A percentile compares a stretch with the other conserved stretches of the same genome.
These are phyloP conservation scores for Paecilomyces formosus DNA, from an alignment of 2,329 filamentous ascomycete species.

Conservation along the genomic window DNA sequence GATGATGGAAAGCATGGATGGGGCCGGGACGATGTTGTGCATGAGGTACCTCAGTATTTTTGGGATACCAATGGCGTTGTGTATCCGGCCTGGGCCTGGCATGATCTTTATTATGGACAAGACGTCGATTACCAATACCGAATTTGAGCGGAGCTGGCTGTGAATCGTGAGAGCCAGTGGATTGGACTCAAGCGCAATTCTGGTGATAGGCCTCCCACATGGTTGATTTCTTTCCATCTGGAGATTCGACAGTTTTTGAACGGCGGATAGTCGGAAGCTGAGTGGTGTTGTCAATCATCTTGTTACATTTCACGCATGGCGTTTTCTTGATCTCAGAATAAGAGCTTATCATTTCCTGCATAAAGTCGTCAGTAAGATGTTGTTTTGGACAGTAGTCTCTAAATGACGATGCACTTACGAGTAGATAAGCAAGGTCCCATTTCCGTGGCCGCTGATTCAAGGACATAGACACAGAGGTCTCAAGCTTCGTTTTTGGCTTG, in stretches of 20 bases:
- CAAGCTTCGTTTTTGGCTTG: constrained; percentile 23
- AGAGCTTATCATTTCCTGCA: constrained; percentile 35
- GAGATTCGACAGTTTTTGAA: constrained; percentile 10
- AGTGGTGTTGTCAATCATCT: constrained; percentile 28
- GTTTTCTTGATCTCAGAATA: constrained; percentile 34
- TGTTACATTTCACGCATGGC: constrained; percentile 30
- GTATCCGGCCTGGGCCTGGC: constrained; percentile 1
- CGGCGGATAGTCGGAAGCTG: constrained; percentile 33
- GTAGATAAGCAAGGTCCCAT: constrained; percentile 32
- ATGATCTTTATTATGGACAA: constrained; percentile 8
- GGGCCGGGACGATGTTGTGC: constrained; percentile 4
- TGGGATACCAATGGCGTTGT: constrained; percentile 5
- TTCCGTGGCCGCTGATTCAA: constrained; percentile 27
- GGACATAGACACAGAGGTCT: constrained; percentile 25
- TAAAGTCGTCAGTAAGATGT: background rate
- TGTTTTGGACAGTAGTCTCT: background rate
- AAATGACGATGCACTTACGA: constrained; percentile 19
- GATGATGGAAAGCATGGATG: constrained; percentile 5
- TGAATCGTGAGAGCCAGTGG: background rate
- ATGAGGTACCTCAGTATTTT: constrained; percentile 15
- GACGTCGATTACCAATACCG: constrained; percentile 4
- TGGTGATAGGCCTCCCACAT: constrained; percentile 29
- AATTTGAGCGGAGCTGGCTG: background rate
- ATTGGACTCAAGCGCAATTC: constrained; percentile 16
- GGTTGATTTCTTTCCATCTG: constrained; percentile 11